These are phyloP conservation scores for Ustilago vetiveriae DNA, from an alignment of 1,284 basidiomycete species.

Conservation along the genomic window DNA sequence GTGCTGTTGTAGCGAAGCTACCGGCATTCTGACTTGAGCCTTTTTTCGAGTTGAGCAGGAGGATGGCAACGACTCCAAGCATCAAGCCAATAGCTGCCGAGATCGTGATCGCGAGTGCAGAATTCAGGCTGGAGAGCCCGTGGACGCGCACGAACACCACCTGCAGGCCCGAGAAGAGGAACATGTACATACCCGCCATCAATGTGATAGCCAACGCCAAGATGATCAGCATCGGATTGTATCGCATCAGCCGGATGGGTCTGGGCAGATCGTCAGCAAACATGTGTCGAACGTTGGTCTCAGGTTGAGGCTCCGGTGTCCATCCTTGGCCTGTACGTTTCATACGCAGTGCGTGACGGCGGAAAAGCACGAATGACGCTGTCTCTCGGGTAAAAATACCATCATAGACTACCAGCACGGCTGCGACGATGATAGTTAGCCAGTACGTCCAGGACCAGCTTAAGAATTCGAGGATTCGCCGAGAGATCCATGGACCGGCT, in stretches of 20 bases:
- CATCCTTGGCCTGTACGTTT: conserved; percentile 24
- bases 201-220: conserved; percentile 11
- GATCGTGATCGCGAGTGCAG: conserved; percentile 16
- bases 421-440: conserved; percentile 37
- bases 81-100: conserved; percentile 23
- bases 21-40: not conserved
- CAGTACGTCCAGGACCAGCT: conserved; percentile 53
- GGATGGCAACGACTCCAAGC: conserved; percentile 11
- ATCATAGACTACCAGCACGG: conserved; percentile 30
- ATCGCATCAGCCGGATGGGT: conserved; percentile 28
- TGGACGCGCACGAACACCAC: conserved; percentile 21
- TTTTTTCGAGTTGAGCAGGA: conserved; percentile 18
- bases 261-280: conserved; percentile 18
- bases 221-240: conserved; percentile 25
- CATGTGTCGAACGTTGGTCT: conserved; percentile 11
- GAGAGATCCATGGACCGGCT: conserved; percentile 50
- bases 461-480: conserved; percentile 19
- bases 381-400: conserved; percentile 33
- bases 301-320: conserved; percentile 47
- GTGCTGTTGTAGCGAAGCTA: conserved; percentile 18
- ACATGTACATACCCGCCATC: conserved; percentile 33
- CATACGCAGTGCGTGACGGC: conserved; percentile 24
- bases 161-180: conserved; percentile 29
- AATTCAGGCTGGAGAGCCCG: conserved; percentile 10
- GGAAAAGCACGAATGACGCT: conserved; percentile 32